Percentiles rank a stretch among this genome's conserved stretches.
Evolutionary conservation across 2,329 filamentous ascomycete genomes (phyloP).

Genomic region (Aspergillus phoenicis): DNA sequence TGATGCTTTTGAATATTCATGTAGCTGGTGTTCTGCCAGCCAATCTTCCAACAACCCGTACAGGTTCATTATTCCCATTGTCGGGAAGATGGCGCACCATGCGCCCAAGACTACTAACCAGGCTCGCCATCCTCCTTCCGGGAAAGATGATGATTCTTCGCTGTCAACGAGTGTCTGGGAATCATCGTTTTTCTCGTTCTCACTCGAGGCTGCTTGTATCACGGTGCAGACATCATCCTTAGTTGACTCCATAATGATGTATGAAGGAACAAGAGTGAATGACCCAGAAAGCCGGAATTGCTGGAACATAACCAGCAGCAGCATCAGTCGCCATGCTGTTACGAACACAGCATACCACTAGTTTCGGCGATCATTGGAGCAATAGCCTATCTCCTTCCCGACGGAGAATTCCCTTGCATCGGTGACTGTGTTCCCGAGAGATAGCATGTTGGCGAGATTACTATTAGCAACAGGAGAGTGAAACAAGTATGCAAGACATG

Average conservation of each 20-base stretch:
- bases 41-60: conserved; percentile 37
- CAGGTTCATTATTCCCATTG: conserved; percentile 40
- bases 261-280: not conserved
- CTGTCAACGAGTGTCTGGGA: not conserved
- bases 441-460: not conserved
- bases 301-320: not conserved
- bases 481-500: not conserved
- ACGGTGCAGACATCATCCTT: not conserved
- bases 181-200: not conserved
- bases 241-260: not conserved
- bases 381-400: not conserved
- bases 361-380: not conserved
- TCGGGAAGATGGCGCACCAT: conserved; percentile 37
- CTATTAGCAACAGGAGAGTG: not conserved
- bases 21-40: conserved; percentile 33
- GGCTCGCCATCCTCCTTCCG: conserved; percentile 42
- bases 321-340: not conserved
- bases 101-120: conserved; percentile 44
- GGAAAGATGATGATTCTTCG: conserved; percentile 15
- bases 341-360: not conserved
- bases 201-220: not conserved
- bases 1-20: conserved; percentile 29
- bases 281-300: not conserved
- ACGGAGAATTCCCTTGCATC: not conserved
- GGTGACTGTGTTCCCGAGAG: not conserved